phyloP scores from a whole-genome alignment of 1,284 basidiomycete genomes.

The Pulveroboletus sp. region DNA sequence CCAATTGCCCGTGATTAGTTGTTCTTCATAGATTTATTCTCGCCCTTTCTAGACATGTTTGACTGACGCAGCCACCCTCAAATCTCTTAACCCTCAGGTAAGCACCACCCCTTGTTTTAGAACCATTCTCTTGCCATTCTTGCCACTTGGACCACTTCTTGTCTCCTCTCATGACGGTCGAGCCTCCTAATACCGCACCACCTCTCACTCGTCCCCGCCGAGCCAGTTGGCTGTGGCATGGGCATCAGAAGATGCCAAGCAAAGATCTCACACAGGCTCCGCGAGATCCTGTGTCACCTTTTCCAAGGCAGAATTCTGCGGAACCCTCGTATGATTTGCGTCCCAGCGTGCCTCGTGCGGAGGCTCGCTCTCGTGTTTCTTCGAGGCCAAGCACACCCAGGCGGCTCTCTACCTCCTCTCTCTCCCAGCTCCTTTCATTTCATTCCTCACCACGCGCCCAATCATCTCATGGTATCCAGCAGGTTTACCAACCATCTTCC shows the following conservation, averaged over 20 bases:
- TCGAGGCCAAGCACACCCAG: slow-evolving; percentile 24
- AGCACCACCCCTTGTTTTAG: slow-evolving; percentile 23
- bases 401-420: slow-evolving; percentile 27
- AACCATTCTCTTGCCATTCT: slow-evolving; percentile 10
- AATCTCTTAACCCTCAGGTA: slow-evolving; percentile 33
- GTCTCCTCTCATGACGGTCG: slow-evolving; percentile 25
- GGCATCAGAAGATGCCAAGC: slow-evolving; percentile 24
- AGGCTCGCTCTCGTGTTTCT: slow-evolving; percentile 5
- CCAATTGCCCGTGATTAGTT: slow-evolving; percentile 4
- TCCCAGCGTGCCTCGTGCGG: background rate
- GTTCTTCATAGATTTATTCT: slow-evolving; percentile 13
- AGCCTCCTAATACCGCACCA: slow-evolving; percentile 10
- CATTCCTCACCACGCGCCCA: slow-evolving; percentile 20
- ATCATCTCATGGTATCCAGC: slow-evolving; percentile 21
- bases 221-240: slow-evolving; percentile 33
- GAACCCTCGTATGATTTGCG: slow-evolving; percentile 2
- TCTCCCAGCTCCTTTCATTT: slow-evolving; percentile 29
- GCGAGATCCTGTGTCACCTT: slow-evolving; percentile 20
- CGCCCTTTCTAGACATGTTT: slow-evolving; percentile 30
- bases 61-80: slow-evolving; percentile 35
- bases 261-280: slow-evolving; percentile 18
- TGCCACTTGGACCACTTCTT: slow-evolving; percentile 1
- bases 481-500: slow-evolving; percentile 18
- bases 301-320: slow-evolving; percentile 15
- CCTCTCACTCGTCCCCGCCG: slow-evolving; percentile 18